Evolutionary conservation across 2,329 filamentous ascomycete genomes (phyloP).

Genomic region (Alternaria dauci): DNA sequence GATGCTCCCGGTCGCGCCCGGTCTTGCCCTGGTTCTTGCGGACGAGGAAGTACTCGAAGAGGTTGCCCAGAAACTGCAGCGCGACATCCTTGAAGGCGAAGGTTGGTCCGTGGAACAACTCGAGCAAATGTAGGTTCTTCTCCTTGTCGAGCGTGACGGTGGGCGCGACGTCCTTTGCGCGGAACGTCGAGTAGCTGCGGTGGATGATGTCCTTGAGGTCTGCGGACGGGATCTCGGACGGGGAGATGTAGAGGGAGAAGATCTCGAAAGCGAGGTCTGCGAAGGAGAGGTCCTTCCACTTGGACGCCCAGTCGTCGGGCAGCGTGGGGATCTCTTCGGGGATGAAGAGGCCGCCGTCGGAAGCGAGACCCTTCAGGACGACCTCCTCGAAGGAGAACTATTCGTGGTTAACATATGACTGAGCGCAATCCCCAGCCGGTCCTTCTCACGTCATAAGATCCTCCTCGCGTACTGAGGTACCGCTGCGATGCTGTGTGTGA

Average conservation of each 20-base stretch:
- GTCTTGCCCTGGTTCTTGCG: conserved; percentile 75
- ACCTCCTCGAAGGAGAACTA: conserved; percentile 91
- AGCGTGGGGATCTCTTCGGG: conserved; percentile 79
- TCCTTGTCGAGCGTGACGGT: conserved; percentile 75
- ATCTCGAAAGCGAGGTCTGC: conserved; percentile 84
- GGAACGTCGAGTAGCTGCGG: conserved; percentile 89
- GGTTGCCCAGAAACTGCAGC: conserved; percentile 92
- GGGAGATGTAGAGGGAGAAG: conserved; percentile 86
- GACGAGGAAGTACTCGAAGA: conserved; percentile 88
- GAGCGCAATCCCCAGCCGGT: conserved; percentile 5
- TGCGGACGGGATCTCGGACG: conserved; percentile 77
- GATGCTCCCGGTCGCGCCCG: conserved; percentile 66
- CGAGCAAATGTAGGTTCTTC: conserved; percentile 81
- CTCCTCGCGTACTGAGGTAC: conserved; percentile 70
- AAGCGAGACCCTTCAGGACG: conserved; percentile 86
- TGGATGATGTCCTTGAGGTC: conserved; percentile 86
- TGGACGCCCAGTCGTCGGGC: conserved; percentile 68
- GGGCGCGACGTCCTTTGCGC: conserved; percentile 78
- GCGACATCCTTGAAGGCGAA: conserved; percentile 95
- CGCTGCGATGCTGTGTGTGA: conserved; percentile 64
- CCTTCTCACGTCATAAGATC: conserved; percentile 66
- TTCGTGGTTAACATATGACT: conserved; percentile 24
- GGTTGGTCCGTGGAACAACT: conserved; percentile 95
- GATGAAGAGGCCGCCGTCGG: conserved; percentile 88
- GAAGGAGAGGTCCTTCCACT: conserved; percentile 82